Evolutionary conservation across 352 stramenopile species (phyloP).

Genomic region (Phytophthora crassamura): DNA sequence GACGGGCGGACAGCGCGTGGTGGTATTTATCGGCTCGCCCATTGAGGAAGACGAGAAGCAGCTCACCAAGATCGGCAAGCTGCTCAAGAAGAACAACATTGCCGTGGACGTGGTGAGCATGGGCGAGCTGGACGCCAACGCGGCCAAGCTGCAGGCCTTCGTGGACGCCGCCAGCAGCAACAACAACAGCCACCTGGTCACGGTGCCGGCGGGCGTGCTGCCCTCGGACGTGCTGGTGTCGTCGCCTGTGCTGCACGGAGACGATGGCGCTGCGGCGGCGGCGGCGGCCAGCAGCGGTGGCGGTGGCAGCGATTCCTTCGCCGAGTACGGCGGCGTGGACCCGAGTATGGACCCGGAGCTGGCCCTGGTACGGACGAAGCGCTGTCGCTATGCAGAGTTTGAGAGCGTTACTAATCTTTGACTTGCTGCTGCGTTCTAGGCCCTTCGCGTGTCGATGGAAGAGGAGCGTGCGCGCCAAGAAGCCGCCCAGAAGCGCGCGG

Average conservation of each 20-base stretch:
- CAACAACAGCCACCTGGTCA: slow-evolving; percentile 96
- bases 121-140: slow-evolving; percentile 94
- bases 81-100: slow-evolving; percentile 99
- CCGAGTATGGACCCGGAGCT: slow-evolving; percentile 99
- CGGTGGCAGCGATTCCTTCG: slow-evolving; percentile 79
- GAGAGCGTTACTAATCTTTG: slow-evolving; percentile 13
- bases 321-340: slow-evolving; percentile 97
- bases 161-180: slow-evolving; percentile 95
- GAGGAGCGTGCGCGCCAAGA: slow-evolving; percentile 97
- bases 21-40: slow-evolving; percentile 97
- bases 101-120: slow-evolving; percentile 98
- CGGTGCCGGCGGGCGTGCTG: slow-evolving; percentile 96
- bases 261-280: slow-evolving; percentile 69
- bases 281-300: slow-evolving; percentile 31
- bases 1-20: slow-evolving; percentile 93
- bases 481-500: slow-evolving; percentile 90
- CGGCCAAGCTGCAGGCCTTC: slow-evolving; percentile 89
- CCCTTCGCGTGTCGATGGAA: slow-evolving; percentile 98
- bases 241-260: slow-evolving; percentile 94
- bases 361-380: slow-evolving; percentile 87
- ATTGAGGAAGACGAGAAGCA: slow-evolving; percentile 92
- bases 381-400: neutral
- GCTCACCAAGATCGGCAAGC: slow-evolving; percentile 96
- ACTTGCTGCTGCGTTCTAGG: slow-evolving; percentile 36
- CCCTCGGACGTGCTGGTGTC: slow-evolving; percentile 98